Conservation (phyloP, 345 rosid species). For the Sisymbrium irio region DNA sequence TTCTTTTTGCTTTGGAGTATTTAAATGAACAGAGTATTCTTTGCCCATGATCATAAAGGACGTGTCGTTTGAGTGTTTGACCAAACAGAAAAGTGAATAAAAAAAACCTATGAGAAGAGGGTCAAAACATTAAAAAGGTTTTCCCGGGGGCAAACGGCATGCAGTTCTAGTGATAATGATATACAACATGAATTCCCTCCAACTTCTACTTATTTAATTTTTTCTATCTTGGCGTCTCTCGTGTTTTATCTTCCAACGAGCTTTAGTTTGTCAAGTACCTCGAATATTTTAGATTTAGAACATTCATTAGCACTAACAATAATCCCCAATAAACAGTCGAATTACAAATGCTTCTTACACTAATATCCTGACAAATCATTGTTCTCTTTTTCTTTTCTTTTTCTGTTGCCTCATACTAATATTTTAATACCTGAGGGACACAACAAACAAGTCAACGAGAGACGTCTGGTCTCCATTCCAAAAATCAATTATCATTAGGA, state of each 20-base stretch:
- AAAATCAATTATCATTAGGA: not conserved
- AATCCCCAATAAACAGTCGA: not conserved
- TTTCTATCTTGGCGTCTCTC: not conserved
- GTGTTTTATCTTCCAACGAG: not conserved
- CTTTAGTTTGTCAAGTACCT: not conserved
- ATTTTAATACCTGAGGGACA: not conserved
- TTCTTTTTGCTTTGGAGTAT: not conserved
- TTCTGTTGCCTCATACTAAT: not conserved
- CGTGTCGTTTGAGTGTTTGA: not conserved
- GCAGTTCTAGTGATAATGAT: not conserved
- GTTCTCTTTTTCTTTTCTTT: not conserved
- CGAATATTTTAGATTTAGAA: no score
- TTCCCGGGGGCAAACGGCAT: not conserved
- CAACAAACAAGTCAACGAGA: not conserved
- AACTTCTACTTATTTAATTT: no score
- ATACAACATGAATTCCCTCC: no score
- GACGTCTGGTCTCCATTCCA: not conserved
- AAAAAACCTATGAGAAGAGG: not conserved
- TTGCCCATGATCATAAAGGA: not conserved
- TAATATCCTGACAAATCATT: not conserved
- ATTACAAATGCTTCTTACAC: slow-evolving; percentile 2
- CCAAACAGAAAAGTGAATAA: not conserved
- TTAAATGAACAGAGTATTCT: not conserved
- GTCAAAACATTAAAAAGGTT: not conserved
- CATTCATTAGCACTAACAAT: not conserved